Evolutionary conservation across 495 filamentous ascomycete genomes (phyloP), one percentile per base, ranked within the genome.

Genomic region (Penicillium silybi): DNA sequence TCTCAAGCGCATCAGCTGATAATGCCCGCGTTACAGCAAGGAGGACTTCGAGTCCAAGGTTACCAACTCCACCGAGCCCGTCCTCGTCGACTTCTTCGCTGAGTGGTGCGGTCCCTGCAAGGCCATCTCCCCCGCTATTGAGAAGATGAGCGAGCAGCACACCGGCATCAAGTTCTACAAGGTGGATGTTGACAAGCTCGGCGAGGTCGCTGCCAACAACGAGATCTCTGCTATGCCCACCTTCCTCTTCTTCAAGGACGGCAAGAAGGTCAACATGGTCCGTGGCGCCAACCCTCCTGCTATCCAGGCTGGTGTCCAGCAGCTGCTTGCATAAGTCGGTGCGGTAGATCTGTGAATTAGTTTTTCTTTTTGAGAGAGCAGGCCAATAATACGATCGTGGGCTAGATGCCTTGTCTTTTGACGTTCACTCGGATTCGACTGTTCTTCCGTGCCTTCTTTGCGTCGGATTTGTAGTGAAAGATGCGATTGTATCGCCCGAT

Each of bases 61-160:
- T 49, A 62, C 71, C 46, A 32, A 44, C 7, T 44, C 64, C 50
- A 41, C 46, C 40, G 76, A 76, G 13, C 68, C 88, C 56, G 78
- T 95, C 57, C 74, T 97, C 57, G 65, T 96, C 68, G 92, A 97
- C 78, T 90, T 83, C 75, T 89, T 86, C 67, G 92, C 92, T 40
- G 80, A 73, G 32, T 97, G 92, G 92, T 97, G 92, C 79, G 92
- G 90, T 35, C 92, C 92, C 48, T 97, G 92, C 85, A 96, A 90
- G 78, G 77, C 81, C 57, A 90, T 97, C 59, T 81, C 90, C 17
- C 92, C 92, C 34, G 61, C 77, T 22, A 66, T 96, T 47, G 80
- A 82, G 52, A 76, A 83, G 80, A 84, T 71, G 66, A 80, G 82
- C 64, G 59, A 84, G 40, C 56, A 66, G 17, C 77, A 78, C 71